Conservation (phyloP, 2,329 filamentous ascomycete genomes). For the Alternaria novae-zelandiae region DNA sequence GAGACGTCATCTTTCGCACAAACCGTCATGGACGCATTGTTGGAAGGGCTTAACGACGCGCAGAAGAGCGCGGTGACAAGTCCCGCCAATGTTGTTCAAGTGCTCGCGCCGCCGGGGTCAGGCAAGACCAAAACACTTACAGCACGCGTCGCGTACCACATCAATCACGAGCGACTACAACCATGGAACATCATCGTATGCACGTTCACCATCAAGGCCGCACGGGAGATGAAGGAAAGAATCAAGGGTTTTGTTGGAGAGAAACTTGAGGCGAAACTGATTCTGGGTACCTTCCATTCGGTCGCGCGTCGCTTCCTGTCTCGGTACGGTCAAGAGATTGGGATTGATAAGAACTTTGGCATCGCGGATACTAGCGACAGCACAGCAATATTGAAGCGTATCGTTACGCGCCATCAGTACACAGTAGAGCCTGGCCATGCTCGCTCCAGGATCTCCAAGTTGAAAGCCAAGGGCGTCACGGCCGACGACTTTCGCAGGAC, state of each 20-base stretch:
- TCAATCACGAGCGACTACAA: slow-evolving; percentile 72
- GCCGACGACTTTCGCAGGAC: slow-evolving; percentile 52
- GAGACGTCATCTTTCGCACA: slow-evolving; percentile 13
- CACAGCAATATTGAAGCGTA: slow-evolving; percentile 77
- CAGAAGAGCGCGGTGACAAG: slow-evolving; percentile 71
- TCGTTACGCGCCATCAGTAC: slow-evolving; percentile 76
- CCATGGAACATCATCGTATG: slow-evolving; percentile 93
- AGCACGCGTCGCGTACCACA: slow-evolving; percentile 86
- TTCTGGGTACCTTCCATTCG: slow-evolving; percentile 94
- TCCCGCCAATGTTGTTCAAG: slow-evolving; percentile 64
- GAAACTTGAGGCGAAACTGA: slow-evolving; percentile 74
- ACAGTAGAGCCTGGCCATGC: slow-evolving; percentile 73
- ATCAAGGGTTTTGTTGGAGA: slow-evolving; percentile 82
- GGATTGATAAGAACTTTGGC: slow-evolving; percentile 80
- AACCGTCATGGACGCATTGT: slow-evolving; percentile 59
- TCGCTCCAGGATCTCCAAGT: slow-evolving; percentile 74
- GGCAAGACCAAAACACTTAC: slow-evolving; percentile 97
- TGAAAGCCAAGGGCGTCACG: slow-evolving; percentile 64
- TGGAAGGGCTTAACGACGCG: slow-evolving; percentile 68
- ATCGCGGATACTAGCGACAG: slow-evolving; percentile 89
- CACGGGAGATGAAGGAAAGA: slow-evolving; percentile 89
- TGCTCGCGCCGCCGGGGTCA: slow-evolving; percentile 69
- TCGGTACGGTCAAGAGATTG: slow-evolving; percentile 83
- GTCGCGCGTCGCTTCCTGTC: slow-evolving; percentile 85
- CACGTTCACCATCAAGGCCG: slow-evolving; percentile 96